Evolutionary conservation across 208 protist species (phyloP).

Genomic region (Acanthamoeba rhysodes): DNA sequence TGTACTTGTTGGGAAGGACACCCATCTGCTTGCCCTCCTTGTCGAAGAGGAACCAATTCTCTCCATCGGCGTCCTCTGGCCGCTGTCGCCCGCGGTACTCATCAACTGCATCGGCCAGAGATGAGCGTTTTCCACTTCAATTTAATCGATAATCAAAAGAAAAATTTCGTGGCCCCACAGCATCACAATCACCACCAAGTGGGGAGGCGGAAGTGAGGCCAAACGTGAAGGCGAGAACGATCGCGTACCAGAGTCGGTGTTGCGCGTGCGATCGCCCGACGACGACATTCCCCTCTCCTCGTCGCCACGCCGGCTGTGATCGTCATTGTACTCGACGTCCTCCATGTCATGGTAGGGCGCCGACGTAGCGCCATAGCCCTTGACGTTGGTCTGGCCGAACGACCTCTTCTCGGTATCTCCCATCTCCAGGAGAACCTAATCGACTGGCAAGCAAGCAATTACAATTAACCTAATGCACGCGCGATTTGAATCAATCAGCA

Average conservation of each 20-base stretch:
- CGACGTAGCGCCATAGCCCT: slow-evolving; percentile 44
- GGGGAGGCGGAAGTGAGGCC: too few species aligned
- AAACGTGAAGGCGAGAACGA: too few species aligned
- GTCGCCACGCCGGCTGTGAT: not conserved
- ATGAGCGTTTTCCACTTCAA: not conserved
- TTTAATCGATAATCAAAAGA: not conserved
- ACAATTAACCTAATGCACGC: not conserved
- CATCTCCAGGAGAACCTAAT: not conserved
- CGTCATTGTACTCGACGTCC: slow-evolving; percentile 8
- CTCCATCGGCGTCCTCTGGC: not conserved
- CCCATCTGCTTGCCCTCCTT: slow-evolving; percentile 29
- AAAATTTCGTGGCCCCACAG: not conserved
- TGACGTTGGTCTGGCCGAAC: slow-evolving; percentile 17
- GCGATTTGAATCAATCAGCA: not conserved
- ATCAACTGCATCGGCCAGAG: not conserved
- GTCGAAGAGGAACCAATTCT: slow-evolving; percentile 41
- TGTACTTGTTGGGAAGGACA: not conserved
- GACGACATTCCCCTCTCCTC: slow-evolving; percentile 16
- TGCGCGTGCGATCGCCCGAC: not conserved
- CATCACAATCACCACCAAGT: too few species aligned
- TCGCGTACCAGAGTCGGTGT: not conserved
- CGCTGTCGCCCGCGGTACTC: slow-evolving; percentile 9
- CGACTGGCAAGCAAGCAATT: not conserved
- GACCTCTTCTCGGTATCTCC: slow-evolving; percentile 23
- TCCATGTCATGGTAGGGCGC: slow-evolving; percentile 31